Conservation (phyloP, 1,139 yeast genomes). For the Yamadazyma mexicana region DNA sequence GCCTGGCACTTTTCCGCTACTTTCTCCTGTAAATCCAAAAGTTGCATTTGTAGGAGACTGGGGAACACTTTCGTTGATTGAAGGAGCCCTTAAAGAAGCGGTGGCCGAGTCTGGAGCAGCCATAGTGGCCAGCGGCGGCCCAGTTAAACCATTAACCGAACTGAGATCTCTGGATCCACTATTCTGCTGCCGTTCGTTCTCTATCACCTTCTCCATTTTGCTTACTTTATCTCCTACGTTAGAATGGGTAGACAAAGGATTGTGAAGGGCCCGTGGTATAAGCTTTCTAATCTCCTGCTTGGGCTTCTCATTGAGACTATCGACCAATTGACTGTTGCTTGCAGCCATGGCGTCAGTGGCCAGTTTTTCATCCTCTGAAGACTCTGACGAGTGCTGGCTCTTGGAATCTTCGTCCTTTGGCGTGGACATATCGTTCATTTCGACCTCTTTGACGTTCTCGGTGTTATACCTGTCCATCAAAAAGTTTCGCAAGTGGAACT, state of each 20-base stretch:
- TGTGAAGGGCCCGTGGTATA: slow-evolving; percentile 25
- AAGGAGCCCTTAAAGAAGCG: not conserved
- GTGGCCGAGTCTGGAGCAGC: not conserved
- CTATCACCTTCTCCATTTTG: slow-evolving; percentile 26
- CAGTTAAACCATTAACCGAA: slow-evolving; percentile 4
- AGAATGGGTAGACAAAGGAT: slow-evolving; percentile 2
- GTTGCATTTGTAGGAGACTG: not conserved
- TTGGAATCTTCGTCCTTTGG: slow-evolving; percentile 4
- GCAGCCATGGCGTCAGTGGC: not conserved
- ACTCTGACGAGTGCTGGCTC: slow-evolving; percentile 4
- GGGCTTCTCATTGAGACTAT: slow-evolving; percentile 14
- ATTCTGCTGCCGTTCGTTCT: slow-evolving; percentile 8
- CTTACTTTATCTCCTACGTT: slow-evolving; percentile 25
- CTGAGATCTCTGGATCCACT: slow-evolving; percentile 2
- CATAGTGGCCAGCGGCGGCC: not conserved
- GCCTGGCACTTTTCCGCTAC: not conserved
- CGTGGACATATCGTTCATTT: slow-evolving; percentile 11
- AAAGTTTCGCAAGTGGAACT: slow-evolving; percentile 78
- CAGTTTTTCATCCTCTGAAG: not conserved
- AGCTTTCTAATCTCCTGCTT: slow-evolving; percentile 22
- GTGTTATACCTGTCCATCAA: slow-evolving; percentile 53
- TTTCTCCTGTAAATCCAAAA: not conserved
- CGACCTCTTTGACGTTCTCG: slow-evolving; percentile 16
- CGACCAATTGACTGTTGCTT: slow-evolving; percentile 4
- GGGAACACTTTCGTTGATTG: not conserved